phyloP scores from a whole-genome alignment of 2,329 filamentous ascomycete species.

The Raffaelea ambrosiae region DNA sequence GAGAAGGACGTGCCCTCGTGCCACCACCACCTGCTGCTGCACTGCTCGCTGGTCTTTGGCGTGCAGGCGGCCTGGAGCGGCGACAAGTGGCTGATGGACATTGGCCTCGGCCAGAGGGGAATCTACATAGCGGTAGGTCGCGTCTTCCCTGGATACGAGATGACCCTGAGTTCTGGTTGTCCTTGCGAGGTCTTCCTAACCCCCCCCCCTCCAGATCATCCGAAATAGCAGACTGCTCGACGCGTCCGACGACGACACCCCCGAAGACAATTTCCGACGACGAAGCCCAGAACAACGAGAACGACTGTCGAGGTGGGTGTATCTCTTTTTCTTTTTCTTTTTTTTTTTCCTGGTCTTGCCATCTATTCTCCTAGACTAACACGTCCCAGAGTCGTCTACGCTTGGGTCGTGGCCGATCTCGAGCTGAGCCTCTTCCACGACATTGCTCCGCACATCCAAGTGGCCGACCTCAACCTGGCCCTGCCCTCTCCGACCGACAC shows the following conservation, averaged over 20 bases:
- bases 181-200: background rate
- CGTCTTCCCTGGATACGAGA: no score
- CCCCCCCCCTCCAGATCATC: background rate
- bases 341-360: no score
- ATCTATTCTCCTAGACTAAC: no score
- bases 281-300: no score
- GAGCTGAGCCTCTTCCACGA: conserved; percentile 1
- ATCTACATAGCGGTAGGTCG: background rate
- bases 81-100: conserved; percentile 1
- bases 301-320: no score
- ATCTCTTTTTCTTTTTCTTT: no score
- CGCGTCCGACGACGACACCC: no score
- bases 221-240: background rate
- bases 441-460: background rate
- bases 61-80: background rate
- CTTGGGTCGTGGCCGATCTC: background rate
- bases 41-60: background rate
- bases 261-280: no score
- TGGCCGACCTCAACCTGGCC: background rate
- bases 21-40: background rate
- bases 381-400: background rate
- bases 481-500: background rate
- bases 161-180: background rate
- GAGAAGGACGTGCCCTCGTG: background rate
- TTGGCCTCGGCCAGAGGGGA: background rate